Evolutionary conservation across 2,329 filamentous ascomycete genomes (phyloP), one percentile per base, ranked within the genome.

Genomic region (Stagonosporopsis rhizophila): DNA sequence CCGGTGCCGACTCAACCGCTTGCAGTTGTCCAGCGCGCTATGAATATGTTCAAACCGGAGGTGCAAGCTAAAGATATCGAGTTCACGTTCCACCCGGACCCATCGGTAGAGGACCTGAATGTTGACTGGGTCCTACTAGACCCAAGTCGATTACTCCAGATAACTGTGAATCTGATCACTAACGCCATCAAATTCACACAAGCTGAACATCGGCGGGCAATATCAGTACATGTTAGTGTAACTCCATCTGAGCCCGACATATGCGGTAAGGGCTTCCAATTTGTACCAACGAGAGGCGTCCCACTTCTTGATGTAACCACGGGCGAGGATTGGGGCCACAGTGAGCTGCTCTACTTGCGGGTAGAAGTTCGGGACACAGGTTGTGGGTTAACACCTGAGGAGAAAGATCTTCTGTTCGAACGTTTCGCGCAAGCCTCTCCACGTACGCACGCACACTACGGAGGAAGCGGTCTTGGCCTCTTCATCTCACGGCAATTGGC

Each of bases 101-200:
- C 64, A 1, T 75, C 75, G 0, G 70, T 78, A 40, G 55, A 70
- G 2, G 57, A 70, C 2, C 61, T 77, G 6, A 63, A 60, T 1
- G 61, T 79, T 20, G 74, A 79, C 30, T 78, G 74, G 71, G 72
- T 79, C 0, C 62, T 77, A 15, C 65, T 81, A 0, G 79, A 81
- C 58, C 75, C 78, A 0, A 74, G 68, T 44, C 69, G 79, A 28
- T 53, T 80, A 3, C 65, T 80, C 2, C 79, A 81, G 40, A 76
- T 81, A 4, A 69, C 78, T 0, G 66, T 76, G 25, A 76, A 76
- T 27, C 67, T 81, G 2, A 70, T 80, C n/a, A 80, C 78, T 8
- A 80, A 80, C 44, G 75, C 77, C 0, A 79, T 81, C 68, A 81
- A 81, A 50, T 81, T 81, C 59, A 81, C 78, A 0, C 70, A 76